A percentile compares a stretch with the other conserved stretches of the same genome.
These are phyloP conservation scores for Samsoniella hepiali DNA, from an alignment of 2,329 filamentous ascomycete species.

Conservation along the genomic window DNA sequence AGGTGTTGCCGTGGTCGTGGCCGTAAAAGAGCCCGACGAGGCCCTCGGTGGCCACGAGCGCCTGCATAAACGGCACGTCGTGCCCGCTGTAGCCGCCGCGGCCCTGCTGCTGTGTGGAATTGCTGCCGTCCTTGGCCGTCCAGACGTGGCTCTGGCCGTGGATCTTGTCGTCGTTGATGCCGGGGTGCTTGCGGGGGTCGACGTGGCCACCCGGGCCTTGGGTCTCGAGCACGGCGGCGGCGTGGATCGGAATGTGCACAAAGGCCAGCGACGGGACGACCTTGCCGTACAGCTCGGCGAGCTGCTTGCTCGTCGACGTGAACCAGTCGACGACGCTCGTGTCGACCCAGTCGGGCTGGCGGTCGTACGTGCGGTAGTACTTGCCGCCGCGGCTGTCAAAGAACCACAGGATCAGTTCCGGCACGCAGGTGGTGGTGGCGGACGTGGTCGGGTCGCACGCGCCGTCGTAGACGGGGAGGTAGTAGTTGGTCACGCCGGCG, in stretches of 20 bases:
- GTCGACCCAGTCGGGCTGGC: conserved; percentile 44
- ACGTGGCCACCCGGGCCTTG: conserved; percentile 23
- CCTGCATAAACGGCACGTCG: conserved; percentile 56
- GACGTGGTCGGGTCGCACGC: not conserved
- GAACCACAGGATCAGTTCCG: conserved; percentile 59
- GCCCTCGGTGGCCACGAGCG: conserved; percentile 46
- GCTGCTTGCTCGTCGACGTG: conserved; percentile 31
- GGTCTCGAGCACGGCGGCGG: conserved; percentile 27
- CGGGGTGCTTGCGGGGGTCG: conserved; percentile 29
- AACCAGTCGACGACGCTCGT: conserved; percentile 44
- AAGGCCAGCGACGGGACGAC: conserved; percentile 46
- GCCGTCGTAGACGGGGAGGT: conserved; percentile 37
- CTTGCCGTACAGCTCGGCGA: conserved; percentile 29
- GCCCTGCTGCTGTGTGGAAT: conserved; percentile 20
- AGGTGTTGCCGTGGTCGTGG: conserved; percentile 57
- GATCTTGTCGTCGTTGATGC: conserved; percentile 33
- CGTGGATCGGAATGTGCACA: conserved; percentile 45
- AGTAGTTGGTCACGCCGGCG: conserved; percentile 42
- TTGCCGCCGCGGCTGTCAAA: conserved; percentile 63
- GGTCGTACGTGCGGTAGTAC: conserved; percentile 36
- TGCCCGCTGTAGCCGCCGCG: conserved; percentile 34
- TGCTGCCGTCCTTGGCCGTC: conserved; percentile 26
- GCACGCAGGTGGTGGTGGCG: conserved; percentile 28
- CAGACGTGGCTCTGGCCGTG: conserved; percentile 32
- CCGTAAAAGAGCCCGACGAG: conserved; percentile 54